phyloP scores from a whole-genome alignment of 139 green algal genomes.

The Axilococcus clingmanii region DNA sequence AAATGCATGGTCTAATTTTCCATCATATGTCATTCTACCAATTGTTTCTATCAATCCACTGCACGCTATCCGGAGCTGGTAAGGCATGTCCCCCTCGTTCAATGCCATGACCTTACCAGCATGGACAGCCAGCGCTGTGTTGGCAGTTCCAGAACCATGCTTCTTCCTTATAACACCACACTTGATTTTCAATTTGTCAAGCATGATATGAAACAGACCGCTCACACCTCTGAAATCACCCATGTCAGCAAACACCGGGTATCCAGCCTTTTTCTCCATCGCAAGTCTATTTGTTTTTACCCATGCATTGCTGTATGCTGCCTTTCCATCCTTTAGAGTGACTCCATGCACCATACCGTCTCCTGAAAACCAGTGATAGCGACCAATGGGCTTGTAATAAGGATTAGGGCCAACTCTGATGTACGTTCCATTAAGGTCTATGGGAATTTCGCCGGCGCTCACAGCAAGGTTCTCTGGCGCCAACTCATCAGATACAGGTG shows the following conservation, averaged over 20 bases:
- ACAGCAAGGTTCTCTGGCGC: neutral
- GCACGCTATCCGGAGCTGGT: conserved; percentile 22
- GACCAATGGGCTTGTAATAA: neutral
- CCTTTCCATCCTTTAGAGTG: conserved; percentile 42
- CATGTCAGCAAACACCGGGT: conserved; percentile 20
- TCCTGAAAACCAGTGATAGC: conserved; percentile 2
- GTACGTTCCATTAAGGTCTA: neutral
- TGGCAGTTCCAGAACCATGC: conserved; percentile 32
- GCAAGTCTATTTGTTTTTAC: conserved; percentile 42
- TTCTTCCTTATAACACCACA: neutral
- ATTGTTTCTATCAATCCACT: conserved; percentile 54
- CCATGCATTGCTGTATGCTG: conserved; percentile 53
- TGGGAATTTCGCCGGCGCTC: neutral
- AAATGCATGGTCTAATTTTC: conserved; percentile 33
- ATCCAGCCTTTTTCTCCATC: conserved; percentile 30
- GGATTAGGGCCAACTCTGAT: conserved; percentile 1
- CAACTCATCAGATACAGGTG: neutral
- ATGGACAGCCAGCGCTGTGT: conserved; percentile 63
- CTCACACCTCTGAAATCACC: neutral
- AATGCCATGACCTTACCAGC: conserved; percentile 58
- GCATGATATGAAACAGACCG: neutral
- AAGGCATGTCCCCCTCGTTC: conserved; percentile 62
- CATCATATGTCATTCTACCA: conserved; percentile 24
- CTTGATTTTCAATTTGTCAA: neutral
- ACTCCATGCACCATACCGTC: conserved; percentile 65